Evolutionary conservation across 805 yeast species (phyloP).

Genomic region (Suhomyces emberorum): DNA sequence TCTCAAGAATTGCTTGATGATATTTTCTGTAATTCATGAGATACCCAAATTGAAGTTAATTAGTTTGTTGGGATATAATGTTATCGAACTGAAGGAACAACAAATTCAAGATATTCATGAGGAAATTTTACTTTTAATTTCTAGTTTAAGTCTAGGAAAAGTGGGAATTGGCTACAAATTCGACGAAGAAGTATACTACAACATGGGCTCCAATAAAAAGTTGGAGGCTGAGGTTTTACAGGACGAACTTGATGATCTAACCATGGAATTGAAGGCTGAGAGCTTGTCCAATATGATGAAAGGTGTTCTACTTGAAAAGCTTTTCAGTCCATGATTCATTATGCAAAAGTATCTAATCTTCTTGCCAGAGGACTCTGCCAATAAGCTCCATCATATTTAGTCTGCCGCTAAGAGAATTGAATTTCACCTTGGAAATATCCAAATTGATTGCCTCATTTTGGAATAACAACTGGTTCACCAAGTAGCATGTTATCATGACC

Average conservation of each 20-base stretch:
- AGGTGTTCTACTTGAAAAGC: conserved; percentile 24
- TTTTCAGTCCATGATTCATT: conserved; percentile 8
- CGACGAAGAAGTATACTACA: conserved; percentile 23
- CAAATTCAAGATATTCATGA: conserved; percentile 13
- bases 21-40: conserved; percentile 23
- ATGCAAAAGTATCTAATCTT: background rate
- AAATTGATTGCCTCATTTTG: conserved; percentile 29
- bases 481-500: conserved; percentile 34
- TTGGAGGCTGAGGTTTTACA: conserved; percentile 3
- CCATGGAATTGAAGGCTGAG: conserved; percentile 19
- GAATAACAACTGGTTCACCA: conserved; percentile 6
- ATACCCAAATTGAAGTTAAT: conserved; percentile 22
- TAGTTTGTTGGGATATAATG: conserved; percentile 24
- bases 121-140: conserved; percentile 20
- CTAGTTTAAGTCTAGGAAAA: conserved; percentile 27
- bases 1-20: conserved; percentile 27
- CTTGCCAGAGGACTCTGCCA: conserved; percentile 1
- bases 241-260: conserved; percentile 13
- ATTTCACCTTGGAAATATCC: conserved; percentile 35
- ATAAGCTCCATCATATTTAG: conserved; percentile 30
- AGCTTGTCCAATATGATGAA: conserved; percentile 26
- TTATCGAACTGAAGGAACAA: conserved; percentile 8
- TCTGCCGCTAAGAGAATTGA: conserved; percentile 50
- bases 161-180: conserved; percentile 25
- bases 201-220: conserved; percentile 11